Evolutionary conservation across 768 basidiomycete species (phyloP).

Genomic region (Tubosaeta sp.): DNA sequence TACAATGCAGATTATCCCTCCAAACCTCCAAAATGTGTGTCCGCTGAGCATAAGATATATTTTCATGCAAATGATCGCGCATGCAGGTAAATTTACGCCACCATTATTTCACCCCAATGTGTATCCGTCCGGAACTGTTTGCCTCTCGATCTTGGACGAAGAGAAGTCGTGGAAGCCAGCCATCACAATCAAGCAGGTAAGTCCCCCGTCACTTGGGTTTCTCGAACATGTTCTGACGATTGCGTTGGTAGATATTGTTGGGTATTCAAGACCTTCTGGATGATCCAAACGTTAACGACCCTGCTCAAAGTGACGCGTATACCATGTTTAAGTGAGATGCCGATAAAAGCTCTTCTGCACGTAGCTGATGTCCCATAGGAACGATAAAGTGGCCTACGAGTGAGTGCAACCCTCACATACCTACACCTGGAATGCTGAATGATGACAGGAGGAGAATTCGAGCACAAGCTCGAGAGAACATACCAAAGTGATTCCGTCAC

Average conservation of each 20-base stretch:
- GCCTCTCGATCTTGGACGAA: constrained; percentile 95
- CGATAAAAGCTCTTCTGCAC: neutral
- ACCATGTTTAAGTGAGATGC: constrained; percentile 92
- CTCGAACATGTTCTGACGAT: neutral
- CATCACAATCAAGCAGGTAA: constrained; percentile 96
- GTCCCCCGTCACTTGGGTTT: constrained; percentile 7
- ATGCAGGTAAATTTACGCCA: constrained; percentile 90
- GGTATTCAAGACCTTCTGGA: constrained; percentile 95
- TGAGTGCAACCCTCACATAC: constrained; percentile 35
- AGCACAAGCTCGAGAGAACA: constrained; percentile 84
- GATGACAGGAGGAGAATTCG: constrained; percentile 67
- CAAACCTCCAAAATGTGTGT: constrained; percentile 87
- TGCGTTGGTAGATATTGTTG: constrained; percentile 67
- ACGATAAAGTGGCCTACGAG: constrained; percentile 93
- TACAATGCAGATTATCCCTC: constrained; percentile 77
- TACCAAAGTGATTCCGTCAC: constrained; percentile 59
- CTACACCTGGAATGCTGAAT: neutral
- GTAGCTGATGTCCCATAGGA: constrained; percentile 46
- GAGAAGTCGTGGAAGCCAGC: constrained; percentile 99
- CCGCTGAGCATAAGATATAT: constrained; percentile 1
- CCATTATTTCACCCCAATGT: constrained; percentile 98
- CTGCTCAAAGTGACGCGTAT: constrained; percentile 97
- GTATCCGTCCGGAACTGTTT: constrained; percentile 98
- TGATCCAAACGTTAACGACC: constrained; percentile 95
- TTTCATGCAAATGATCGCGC: constrained; percentile 5